These are phyloP conservation scores for Pseudopyricularia javanii DNA, from an alignment of 2,329 filamentous ascomycete species.

Conservation along the genomic window DNA sequence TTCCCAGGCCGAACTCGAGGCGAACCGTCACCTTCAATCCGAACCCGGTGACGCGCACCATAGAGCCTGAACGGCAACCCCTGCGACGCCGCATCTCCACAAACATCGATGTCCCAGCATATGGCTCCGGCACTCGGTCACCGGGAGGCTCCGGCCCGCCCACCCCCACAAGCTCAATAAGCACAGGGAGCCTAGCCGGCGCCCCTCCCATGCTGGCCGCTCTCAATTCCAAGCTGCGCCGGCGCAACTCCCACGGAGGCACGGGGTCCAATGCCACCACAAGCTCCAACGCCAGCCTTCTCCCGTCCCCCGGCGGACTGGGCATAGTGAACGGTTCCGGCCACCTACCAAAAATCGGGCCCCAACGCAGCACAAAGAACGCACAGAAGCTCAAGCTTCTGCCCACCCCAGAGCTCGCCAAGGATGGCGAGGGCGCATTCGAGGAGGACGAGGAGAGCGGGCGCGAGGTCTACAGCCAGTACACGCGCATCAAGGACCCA, in stretches of 20 bases:
- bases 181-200: constrained; percentile 26
- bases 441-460: constrained; percentile 75
- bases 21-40: constrained; percentile 71
- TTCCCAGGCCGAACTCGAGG: constrained; percentile 27
- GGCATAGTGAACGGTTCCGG: constrained; percentile 10
- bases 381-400: constrained; percentile 96
- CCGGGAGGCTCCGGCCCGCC: constrained; percentile 11
- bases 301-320: constrained; percentile 13
- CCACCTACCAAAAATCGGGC: constrained; percentile 61
- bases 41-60: constrained; percentile 50
- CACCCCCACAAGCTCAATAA: constrained; percentile 17
- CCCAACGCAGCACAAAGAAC: constrained; percentile 88
- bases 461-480: constrained; percentile 93
- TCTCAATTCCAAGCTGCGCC: constrained; percentile 75
- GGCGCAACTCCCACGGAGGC: constrained; percentile 72
- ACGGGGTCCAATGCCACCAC: constrained; percentile 27
- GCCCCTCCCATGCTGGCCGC: constrained; percentile 58
- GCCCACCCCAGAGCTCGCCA: constrained; percentile 74
- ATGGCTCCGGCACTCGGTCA: constrained; percentile 16
- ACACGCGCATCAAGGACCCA: constrained; percentile 93
- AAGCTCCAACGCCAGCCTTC: constrained; percentile 15
- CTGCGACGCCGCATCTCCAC: constrained; percentile 11
- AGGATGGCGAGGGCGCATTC: constrained; percentile 38
- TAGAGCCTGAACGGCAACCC: constrained; percentile 32
- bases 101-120: constrained; percentile 13